Percentiles rank a stretch among this genome's conserved stretches.
phyloP scores from a whole-genome alignment of 805 yeast genomes.

The Starmerella davenportii region DNA sequence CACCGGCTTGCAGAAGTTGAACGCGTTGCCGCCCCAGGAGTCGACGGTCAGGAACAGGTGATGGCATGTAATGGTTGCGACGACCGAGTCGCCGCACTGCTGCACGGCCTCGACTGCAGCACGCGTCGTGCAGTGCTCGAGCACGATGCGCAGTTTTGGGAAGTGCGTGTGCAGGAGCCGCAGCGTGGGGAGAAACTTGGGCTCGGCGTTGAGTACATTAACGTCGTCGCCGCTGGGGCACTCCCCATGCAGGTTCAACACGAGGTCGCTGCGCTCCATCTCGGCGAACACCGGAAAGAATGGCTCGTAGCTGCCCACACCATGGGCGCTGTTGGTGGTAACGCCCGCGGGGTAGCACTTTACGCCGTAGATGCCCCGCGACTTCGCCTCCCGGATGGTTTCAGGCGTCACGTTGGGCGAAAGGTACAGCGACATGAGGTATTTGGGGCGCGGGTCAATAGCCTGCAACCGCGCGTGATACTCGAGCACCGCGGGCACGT shows the following conservation, averaged over 20 bases:
- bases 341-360: constrained; percentile 99
- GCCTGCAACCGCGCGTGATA: constrained; percentile 48
- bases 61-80: constrained; percentile 92
- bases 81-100: constrained; percentile 54
- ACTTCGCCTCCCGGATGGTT: constrained; percentile 60
- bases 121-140: constrained; percentile 88
- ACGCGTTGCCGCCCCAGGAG: constrained; percentile 91
- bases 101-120: constrained; percentile 69
- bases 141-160: constrained; percentile 68
- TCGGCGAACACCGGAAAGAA: constrained; percentile 83
- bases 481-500: constrained; percentile 48
- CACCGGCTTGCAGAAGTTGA: constrained; percentile 93
- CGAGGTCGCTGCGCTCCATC: constrained; percentile 60
- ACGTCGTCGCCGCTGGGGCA: constrained; percentile 66
- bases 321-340: constrained; percentile 83
- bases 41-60: constrained; percentile 79
- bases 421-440: constrained; percentile 78
- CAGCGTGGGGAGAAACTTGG: constrained; percentile 77
- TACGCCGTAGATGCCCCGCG: constrained; percentile 57
- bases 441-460: constrained; percentile 66
- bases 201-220: constrained; percentile 87
- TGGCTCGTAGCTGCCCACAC: constrained; percentile 76
- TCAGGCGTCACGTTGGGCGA: constrained; percentile 70
- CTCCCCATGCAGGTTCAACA: constrained; percentile 89
- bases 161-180: constrained; percentile 59